Evolutionary conservation across 1,139 yeast species (phyloP).

Genomic region (Arxiozyma slooffiae): DNA sequence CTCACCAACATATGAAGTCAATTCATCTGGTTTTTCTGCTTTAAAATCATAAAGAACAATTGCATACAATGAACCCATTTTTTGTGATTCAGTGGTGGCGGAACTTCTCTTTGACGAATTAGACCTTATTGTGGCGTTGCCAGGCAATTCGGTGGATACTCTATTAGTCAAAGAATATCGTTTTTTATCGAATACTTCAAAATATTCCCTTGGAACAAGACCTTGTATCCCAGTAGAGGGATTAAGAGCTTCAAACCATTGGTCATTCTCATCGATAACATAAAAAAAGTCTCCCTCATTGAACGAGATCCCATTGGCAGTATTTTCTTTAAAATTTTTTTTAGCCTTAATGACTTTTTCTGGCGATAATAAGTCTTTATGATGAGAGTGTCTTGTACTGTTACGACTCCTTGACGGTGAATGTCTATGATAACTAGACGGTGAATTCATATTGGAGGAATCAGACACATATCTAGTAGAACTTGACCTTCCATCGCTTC

Average conservation of each 20-base stretch:
- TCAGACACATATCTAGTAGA: constrained; percentile 15
- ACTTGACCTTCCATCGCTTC: constrained; percentile 17
- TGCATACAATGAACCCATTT: constrained; percentile 44
- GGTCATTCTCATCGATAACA: constrained; percentile 54
- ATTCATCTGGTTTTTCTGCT: constrained; percentile 85
- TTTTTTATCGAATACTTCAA: constrained; percentile 63
- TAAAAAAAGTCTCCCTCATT: constrained; percentile 81
- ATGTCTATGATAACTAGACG: background rate
- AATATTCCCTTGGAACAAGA: constrained; percentile 77
- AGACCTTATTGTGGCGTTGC: constrained; percentile 5
- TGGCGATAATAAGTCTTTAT: constrained; percentile 35
- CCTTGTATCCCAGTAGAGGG: constrained; percentile 73
- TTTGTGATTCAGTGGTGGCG: constrained; percentile 12
- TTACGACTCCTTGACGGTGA: constrained; percentile 5
- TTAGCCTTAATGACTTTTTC: constrained; percentile 78
- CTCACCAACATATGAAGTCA: constrained; percentile 77
- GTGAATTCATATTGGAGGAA: constrained; percentile 8
- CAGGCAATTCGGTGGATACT: constrained; percentile 8
- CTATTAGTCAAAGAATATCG: constrained; percentile 20
- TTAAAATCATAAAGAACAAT: constrained; percentile 69
- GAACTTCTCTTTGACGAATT: constrained; percentile 4
- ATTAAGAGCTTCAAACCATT: constrained; percentile 83
- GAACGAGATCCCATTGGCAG: constrained; percentile 74
- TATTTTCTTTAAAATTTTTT: constrained; percentile 67
- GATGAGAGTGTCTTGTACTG: background rate